Base-by-base conservation (phyloP, 2,329 filamentous ascomycete genomes). In the Arachnomyces sp. region DNA sequence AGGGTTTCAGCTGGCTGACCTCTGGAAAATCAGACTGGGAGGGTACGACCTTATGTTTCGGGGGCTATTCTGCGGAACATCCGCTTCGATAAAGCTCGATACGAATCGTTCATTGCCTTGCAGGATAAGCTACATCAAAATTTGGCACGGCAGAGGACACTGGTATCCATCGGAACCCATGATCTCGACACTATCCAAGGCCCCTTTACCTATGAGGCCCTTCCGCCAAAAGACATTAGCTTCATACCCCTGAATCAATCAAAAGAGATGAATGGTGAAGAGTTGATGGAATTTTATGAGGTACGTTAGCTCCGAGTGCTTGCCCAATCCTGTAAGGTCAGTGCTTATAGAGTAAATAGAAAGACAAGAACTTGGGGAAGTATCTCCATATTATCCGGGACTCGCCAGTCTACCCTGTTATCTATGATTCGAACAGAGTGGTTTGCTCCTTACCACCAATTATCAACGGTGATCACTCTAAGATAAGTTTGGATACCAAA, bases 41-140 rank as follows among this genome's bases (percentile, higher is more conserved):
- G 81, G 63, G 81, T 98, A 52, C 80, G 92, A 36, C 90, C 89
- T 31, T 86, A 92, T 50, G 84, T 95, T 49, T 86, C 90, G 12
- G 88, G 84, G 46, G 88, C 90, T 35, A 85, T 98, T 50, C 72
- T 98, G 47, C 82, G 92, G 51, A 86, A 88, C 61, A 77, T 98
- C 71, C 87, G 82, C 57, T 96, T 98, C 73, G 89, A 86, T 53
- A 76, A 92, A 69, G 86, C 82, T 52, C 77, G 84, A 51, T 98
- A 98, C 65, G 86, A 94, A 53, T 95, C 88, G 57, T 98, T 98
- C 84, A 98, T 98, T 61, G 78, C 83, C 42, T 76, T 98, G 35
- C 92, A 98, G 70, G 93, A 98, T 69, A 98, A 98, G 72, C 78
- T 98, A 35, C 92, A 98, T 70, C 84, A 90, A 62, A 98, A 98